Percentiles rank a stretch among this genome's conserved stretches.
Conservation (phyloP, 2,329 filamentous ascomycete genomes). For the Bipolaris bicolor region DNA sequence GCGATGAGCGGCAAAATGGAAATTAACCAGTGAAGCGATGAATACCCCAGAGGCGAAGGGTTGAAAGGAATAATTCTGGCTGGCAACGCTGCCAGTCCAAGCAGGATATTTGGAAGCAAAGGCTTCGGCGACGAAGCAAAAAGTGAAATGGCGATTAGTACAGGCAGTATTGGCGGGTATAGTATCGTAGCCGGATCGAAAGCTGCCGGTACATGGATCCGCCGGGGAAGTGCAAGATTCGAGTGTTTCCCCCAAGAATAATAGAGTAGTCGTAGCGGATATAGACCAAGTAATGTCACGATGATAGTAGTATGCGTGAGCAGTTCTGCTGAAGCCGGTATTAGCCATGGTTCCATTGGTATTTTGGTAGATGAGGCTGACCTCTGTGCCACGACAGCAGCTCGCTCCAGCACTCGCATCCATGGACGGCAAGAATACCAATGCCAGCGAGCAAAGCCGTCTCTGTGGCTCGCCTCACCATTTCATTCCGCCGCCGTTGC, state of each 20-base stretch:
- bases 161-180: constrained; percentile 78
- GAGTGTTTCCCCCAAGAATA: constrained; percentile 38
- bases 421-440: constrained; percentile 54
- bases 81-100: constrained; percentile 79
- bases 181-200: constrained; percentile 93
- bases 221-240: constrained; percentile 45
- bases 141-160: constrained; percentile 78
- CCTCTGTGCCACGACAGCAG: constrained; percentile 51
- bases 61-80: constrained; percentile 71
- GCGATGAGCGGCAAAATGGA: constrained; percentile 71
- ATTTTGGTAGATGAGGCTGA: constrained; percentile 20
- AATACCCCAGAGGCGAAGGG: constrained; percentile 63
- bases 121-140: constrained; percentile 65
- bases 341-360: constrained; percentile 19
- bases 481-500: constrained; percentile 86
- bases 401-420: constrained; percentile 45
- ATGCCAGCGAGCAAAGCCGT: constrained; percentile 61
- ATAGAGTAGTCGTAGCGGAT: constrained; percentile 49
- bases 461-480: constrained; percentile 70
- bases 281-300: constrained; percentile 39
- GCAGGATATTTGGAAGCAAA: constrained; percentile 79
- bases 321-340: constrained; percentile 45
- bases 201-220: constrained; percentile 70
- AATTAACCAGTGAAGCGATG: constrained; percentile 78
- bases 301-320: constrained; percentile 48